These are phyloP conservation scores for Heliamphora exappendiculata DNA, from an alignment of 148 eudicot genomes.

Conservation along the genomic window DNA sequence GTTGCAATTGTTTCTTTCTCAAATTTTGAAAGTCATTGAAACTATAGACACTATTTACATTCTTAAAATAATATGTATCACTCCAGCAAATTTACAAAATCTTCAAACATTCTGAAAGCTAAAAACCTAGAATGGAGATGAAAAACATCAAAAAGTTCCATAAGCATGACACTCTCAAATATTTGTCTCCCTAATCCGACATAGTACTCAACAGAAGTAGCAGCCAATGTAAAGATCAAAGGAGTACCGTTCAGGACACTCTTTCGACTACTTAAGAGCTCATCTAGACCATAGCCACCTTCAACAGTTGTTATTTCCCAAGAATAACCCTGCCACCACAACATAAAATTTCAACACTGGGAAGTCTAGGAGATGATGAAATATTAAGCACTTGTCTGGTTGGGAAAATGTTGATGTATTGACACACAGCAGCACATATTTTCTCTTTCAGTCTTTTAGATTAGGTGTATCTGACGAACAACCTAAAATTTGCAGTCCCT, in stretches of 20 bases:
- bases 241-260: constrained; percentile 62
- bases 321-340: constrained; percentile 70
- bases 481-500: neutral
- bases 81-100: neutral
- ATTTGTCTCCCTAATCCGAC: neutral
- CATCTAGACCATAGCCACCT: constrained; percentile 90
- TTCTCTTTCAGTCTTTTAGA: neutral
- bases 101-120: neutral
- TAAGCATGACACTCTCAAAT: constrained; percentile 1
- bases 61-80: neutral
- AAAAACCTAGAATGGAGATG: neutral
- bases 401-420: neutral
- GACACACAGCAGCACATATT: neutral
- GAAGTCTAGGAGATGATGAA: neutral
- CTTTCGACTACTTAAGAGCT: constrained; percentile 68
- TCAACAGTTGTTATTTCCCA: constrained; percentile 96
- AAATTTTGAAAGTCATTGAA: neutral
- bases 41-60: neutral
- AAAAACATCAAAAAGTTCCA: neutral
- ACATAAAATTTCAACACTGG: constrained; percentile 4
- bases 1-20: neutral
- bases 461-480: neutral
- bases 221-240: neutral
- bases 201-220: neutral
- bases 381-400: neutral